Evolutionary conservation across 108 stramenopile species (phyloP).

Genomic region (Cyclotella atomus): DNA sequence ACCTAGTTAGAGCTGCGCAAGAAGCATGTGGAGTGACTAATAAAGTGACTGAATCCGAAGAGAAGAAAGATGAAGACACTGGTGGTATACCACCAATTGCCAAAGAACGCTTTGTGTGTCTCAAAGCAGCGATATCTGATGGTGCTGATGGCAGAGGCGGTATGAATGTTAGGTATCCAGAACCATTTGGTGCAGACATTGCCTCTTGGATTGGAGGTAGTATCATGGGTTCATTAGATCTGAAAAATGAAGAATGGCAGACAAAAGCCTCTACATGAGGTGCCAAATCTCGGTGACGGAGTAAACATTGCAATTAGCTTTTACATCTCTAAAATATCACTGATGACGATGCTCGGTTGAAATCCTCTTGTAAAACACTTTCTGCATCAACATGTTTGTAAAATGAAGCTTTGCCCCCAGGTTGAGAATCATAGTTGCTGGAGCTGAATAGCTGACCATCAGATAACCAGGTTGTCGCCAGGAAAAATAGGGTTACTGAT

Average conservation of each 20-base stretch:
- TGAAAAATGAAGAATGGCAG: constrained; percentile 26
- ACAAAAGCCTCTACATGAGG: neutral
- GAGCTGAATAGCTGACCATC: constrained; percentile 10
- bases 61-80: constrained; percentile 33
- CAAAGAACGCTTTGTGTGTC: constrained; percentile 24
- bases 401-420: neutral
- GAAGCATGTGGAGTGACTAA: constrained; percentile 29
- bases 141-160: constrained; percentile 11
- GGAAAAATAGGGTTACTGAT: constrained; percentile 19
- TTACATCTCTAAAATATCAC: constrained; percentile 17
- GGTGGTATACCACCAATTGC: constrained; percentile 26
- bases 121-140: constrained; percentile 3
- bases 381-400: constrained; percentile 33
- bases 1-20: constrained; percentile 13
- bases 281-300: neutral
- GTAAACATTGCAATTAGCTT: neutral
- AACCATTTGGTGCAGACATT: constrained; percentile 41
- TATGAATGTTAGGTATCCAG: constrained; percentile 32
- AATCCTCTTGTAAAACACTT: constrained; percentile 26
- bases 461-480: constrained; percentile 21
- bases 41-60: constrained; percentile 12
- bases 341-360: constrained; percentile 13
- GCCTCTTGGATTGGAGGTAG: constrained; percentile 37
- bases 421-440: neutral
- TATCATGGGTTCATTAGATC: constrained; percentile 30